Conservation (phyloP, 1,284 basidiomycete species). For the Trichosporon ovoides region DNA sequence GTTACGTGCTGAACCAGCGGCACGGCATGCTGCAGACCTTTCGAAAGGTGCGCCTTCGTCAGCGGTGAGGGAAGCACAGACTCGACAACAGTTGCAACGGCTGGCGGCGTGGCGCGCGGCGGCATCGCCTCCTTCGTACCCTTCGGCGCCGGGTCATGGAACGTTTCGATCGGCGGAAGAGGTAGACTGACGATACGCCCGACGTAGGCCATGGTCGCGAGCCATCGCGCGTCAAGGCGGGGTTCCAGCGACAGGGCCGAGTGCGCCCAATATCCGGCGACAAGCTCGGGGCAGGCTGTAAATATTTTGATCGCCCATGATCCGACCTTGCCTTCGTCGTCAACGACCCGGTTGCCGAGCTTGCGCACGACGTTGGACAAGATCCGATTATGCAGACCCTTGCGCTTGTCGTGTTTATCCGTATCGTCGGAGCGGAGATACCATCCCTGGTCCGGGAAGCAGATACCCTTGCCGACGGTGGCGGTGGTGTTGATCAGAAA, state of each 20-base stretch:
- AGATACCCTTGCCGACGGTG: slow-evolving; percentile 74
- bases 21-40: slow-evolving; percentile 66
- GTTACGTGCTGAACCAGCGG: slow-evolving; percentile 76
- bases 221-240: slow-evolving; percentile 79
- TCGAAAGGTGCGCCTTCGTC: slow-evolving; percentile 66
- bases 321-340: slow-evolving; percentile 72
- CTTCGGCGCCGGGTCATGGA: slow-evolving; percentile 47
- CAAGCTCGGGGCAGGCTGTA: slow-evolving; percentile 75
- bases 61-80: slow-evolving; percentile 69
- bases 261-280: slow-evolving; percentile 71
- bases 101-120: slow-evolving; percentile 66
- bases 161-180: slow-evolving; percentile 59
- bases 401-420: slow-evolving; percentile 34
- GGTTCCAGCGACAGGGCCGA: slow-evolving; percentile 76
- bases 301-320: slow-evolving; percentile 76
- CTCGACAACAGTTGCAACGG: slow-evolving; percentile 62
- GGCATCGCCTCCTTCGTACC: slow-evolving; percentile 45
- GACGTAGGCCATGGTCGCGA: slow-evolving; percentile 77
- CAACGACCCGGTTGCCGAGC: slow-evolving; percentile 63
- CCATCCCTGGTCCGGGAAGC: slow-evolving; percentile 86
- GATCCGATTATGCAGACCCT: slow-evolving; percentile 71
- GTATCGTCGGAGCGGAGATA: slow-evolving; percentile 60
- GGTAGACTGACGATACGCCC: slow-evolving; percentile 70
- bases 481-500: slow-evolving; percentile 84
- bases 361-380: slow-evolving; percentile 67